These are phyloP conservation scores for Komagataella ulmi DNA, from an alignment of 805 yeast species.

Conservation along the genomic window DNA sequence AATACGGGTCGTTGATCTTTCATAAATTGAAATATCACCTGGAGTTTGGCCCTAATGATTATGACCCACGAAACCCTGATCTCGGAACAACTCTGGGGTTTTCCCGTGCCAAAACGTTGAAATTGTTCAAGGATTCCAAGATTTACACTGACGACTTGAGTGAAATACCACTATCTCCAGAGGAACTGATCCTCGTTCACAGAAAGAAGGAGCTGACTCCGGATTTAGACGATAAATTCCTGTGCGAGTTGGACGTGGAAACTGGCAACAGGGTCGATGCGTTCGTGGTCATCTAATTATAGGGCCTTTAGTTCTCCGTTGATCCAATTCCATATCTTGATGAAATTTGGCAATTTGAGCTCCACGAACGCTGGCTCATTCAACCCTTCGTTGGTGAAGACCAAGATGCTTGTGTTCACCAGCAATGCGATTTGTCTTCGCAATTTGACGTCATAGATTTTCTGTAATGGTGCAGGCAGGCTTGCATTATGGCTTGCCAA, in stretches of 20 bases:
- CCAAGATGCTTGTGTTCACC: slow-evolving; percentile 55
- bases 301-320: not conserved
- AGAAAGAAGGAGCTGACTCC: slow-evolving; percentile 14
- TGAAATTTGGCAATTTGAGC: slow-evolving; percentile 3
- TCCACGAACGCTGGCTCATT: slow-evolving; percentile 5
- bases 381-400: slow-evolving; percentile 13
- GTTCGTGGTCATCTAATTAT: slow-evolving; percentile 1
- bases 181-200: slow-evolving; percentile 23
- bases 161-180: slow-evolving; percentile 6
- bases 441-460: slow-evolving; percentile 43
- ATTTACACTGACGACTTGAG: slow-evolving; percentile 14
- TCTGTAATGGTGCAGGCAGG: slow-evolving; percentile 41
- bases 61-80: slow-evolving; percentile 47
- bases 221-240: slow-evolving; percentile 27
- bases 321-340: slow-evolving; percentile 16
- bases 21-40: slow-evolving; percentile 45
- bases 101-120: slow-evolving; percentile 41
- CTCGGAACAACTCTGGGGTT: slow-evolving; percentile 57
- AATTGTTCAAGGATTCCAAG: slow-evolving; percentile 34
- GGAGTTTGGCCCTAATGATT: slow-evolving; percentile 77
- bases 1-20: slow-evolving; percentile 9
- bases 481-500: slow-evolving; percentile 17
- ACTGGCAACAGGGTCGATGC: slow-evolving; percentile 36
- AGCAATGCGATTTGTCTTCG: slow-evolving; percentile 54
- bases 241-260: slow-evolving; percentile 37